Evolutionary conservation across 345 rosid genomes (phyloP), one percentile per base, ranked within the genome.

Genomic region (Sonneratia alba): DNA sequence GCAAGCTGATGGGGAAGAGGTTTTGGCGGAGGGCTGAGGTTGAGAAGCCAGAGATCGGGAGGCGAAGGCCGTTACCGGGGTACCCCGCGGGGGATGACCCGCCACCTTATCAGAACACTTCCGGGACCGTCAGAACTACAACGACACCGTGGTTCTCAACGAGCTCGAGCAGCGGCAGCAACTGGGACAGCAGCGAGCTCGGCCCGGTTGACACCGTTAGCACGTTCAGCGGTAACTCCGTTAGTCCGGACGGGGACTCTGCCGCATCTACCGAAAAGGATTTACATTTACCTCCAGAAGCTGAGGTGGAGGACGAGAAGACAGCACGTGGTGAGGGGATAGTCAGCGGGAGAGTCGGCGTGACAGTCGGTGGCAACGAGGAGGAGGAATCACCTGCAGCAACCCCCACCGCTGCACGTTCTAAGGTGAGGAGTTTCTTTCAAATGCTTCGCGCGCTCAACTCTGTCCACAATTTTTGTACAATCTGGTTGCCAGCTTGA

Each of bases 21-120:
- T 85, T 90, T 43, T 85, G 91, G 95, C 87, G 70, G 83, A 82
- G 71, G 78, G 76, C 0, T 38, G 71, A 1, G 36, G 24, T 12
- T 63, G 70, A 40, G 16, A 21, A 45, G 32, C 34, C 70, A 5
- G 82, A 71, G 77, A 81, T 83, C 78, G 77, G 70, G 77, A 81
- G 81, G 75, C 86, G 85, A 89, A 83, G 75, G 78, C 74, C 68
- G 68, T 27, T 80, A 83, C 77, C 75, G 78, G 4, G 85, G 84
- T 36, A 78, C 82, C 61, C 91, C 85, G 68, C 73, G 63, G 88
- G 83, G 69, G 57, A 70, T 73, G 77, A 76, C 22, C 77, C 79
- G 69, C 80, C 77, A 66, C 79, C 81, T 18, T 83, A 81, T 82
- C 76, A 71, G 27, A 47, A 13, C 15, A 47, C 14, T 47, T 43